Evolutionary conservation across 2,329 filamentous ascomycete genomes (phyloP).

Genomic region (Xylariales sp.): DNA sequence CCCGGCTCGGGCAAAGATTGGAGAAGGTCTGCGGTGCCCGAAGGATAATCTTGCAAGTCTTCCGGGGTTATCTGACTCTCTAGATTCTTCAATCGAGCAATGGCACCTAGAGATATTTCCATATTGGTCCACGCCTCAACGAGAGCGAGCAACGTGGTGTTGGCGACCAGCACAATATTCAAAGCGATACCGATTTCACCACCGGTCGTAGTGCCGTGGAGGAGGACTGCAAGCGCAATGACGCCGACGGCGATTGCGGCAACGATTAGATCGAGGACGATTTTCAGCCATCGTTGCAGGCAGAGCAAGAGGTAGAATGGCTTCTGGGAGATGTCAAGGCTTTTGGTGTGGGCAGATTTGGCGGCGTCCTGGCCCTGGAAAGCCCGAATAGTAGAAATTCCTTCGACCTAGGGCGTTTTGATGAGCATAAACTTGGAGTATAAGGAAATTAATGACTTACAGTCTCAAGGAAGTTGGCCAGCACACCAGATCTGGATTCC

Average conservation of each 20-base stretch:
- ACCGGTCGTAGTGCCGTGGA: slow-evolving; percentile 16
- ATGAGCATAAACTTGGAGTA: background rate
- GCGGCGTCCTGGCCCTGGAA: slow-evolving; percentile 38
- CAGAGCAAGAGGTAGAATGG: slow-evolving; percentile 46
- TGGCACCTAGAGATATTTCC: slow-evolving; percentile 29
- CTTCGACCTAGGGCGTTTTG: slow-evolving; percentile 22
- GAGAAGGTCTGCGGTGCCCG: too few species aligned
- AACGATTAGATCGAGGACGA: slow-evolving; percentile 46
- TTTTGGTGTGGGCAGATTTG: slow-evolving; percentile 11
- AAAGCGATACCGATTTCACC: slow-evolving; percentile 30
- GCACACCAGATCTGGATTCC: slow-evolving; percentile 46
- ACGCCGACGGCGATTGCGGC: slow-evolving; percentile 37
- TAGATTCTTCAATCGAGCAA: slow-evolving; percentile 25
- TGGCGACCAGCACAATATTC: slow-evolving; percentile 28
- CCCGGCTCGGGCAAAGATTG: too few species aligned
- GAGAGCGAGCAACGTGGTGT: slow-evolving; percentile 27
- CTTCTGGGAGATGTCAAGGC: slow-evolving; percentile 40
- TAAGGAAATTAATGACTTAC: slow-evolving; percentile 8
- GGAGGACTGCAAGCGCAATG: slow-evolving; percentile 19
- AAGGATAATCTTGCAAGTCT: too few species aligned
- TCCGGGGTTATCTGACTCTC: too few species aligned
- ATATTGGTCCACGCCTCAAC: slow-evolving; percentile 28
- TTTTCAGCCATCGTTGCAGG: slow-evolving; percentile 47
- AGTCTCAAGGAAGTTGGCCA: slow-evolving; percentile 22
- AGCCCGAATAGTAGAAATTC: slow-evolving; percentile 41